A percentile compares a stretch with the other conserved stretches of the same genome.
phyloP scores from a whole-genome alignment of 257 asterid genomes.

The Prunella vulgaris region DNA sequence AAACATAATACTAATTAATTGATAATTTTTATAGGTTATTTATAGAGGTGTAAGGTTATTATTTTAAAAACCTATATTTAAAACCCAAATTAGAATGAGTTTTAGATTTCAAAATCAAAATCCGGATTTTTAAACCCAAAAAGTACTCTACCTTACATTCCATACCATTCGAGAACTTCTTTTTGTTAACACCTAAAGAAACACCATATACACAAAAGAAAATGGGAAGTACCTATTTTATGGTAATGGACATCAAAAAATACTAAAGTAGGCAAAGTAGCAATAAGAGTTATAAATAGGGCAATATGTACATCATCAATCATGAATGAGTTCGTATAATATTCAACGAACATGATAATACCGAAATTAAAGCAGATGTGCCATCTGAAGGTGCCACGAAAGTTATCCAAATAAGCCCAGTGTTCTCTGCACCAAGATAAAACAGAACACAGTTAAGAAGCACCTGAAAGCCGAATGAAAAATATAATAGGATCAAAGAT shows the following conservation, averaged over 20 bases:
- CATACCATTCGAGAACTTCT: not conserved
- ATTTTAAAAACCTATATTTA: no score
- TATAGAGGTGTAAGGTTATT: no score
- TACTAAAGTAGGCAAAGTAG: not conserved
- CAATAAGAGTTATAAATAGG: conserved; percentile 13
- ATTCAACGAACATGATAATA: conserved; percentile 26
- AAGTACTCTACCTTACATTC: no score
- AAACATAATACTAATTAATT: no score
- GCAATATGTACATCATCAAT: conserved; percentile 7
- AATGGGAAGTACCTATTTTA: not conserved
- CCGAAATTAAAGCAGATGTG: conserved; percentile 98
- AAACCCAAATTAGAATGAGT: no score
- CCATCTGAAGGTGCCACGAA: conserved; percentile 96
- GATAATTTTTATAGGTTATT: no score
- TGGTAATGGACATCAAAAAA: not conserved
- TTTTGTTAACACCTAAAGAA: not conserved
- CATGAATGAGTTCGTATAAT: conserved; percentile 3
- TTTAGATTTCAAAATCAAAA: no score
- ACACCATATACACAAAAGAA: conserved; percentile 3
- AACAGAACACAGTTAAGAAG: conserved; percentile 15
- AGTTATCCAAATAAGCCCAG: conserved; percentile 73
- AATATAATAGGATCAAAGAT: conserved; percentile 9
- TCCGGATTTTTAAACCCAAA: no score
- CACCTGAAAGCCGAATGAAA: not conserved
- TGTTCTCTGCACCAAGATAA: conserved; percentile 44